Evolutionary conservation across 1,284 basidiomycete genomes (phyloP).

Genomic region (Trametes hirsuta): DNA sequence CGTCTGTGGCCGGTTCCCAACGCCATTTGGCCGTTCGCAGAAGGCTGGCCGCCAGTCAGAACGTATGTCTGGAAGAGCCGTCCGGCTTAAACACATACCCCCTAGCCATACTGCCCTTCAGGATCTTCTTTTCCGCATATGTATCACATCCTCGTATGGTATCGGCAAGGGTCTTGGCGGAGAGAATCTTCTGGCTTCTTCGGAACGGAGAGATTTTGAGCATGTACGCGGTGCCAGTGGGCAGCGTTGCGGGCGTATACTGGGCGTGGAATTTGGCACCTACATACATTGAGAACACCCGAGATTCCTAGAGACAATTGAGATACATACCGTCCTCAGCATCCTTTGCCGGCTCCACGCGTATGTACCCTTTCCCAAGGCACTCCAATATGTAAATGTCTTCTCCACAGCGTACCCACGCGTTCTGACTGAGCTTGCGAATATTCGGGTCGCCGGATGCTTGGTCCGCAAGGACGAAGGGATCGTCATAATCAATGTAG

Average conservation of each 20-base stretch:
- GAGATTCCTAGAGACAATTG: background rate
- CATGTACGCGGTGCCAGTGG: conserved; percentile 46
- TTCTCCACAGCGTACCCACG: conserved; percentile 86
- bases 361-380: conserved; percentile 74
- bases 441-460: conserved; percentile 59
- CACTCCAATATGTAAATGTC: conserved; percentile 81
- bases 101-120: conserved; percentile 48
- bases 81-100: conserved; percentile 43
- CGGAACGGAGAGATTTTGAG: conserved; percentile 59
- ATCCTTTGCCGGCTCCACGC: conserved; percentile 56
- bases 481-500: conserved; percentile 83
- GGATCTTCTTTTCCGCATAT: conserved; percentile 58
- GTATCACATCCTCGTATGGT: conserved; percentile 73
- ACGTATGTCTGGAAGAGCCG: background rate
- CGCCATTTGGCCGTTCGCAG: conserved; percentile 79
- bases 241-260: conserved; percentile 58
- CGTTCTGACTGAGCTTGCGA: conserved; percentile 49
- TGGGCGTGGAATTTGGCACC: conserved; percentile 46
- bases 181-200: conserved; percentile 56
- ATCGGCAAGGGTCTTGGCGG: conserved; percentile 53
- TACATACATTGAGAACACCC: conserved; percentile 28
- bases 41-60: conserved; percentile 46
- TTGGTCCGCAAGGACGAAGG: conserved; percentile 64
- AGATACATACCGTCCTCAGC: conserved; percentile 41
- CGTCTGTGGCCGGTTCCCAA: conserved; percentile 59